Evolutionary conservation across 129 eudicot species (phyloP), one percentile per base, ranked within the genome.

Genomic region (Flaveria robusta): DNA sequence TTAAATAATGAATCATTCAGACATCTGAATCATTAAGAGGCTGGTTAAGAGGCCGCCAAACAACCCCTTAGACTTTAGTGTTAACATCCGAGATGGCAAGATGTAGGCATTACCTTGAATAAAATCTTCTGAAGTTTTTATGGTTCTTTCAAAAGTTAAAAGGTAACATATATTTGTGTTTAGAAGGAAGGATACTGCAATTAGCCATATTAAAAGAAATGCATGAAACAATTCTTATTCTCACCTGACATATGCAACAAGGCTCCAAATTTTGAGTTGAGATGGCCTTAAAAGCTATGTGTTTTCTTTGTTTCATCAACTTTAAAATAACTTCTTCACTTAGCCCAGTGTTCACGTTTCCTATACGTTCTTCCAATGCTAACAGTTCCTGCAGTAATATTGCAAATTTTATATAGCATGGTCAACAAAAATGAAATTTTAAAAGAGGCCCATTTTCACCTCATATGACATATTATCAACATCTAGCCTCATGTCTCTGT

Each of bases 391-490:
- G 81, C 62, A 68, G 77, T n/a, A n/a, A 27, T 7, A 31, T 5
- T 63, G 68, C 16, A 63, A 27, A 29, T 63, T 29, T 62, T 39
- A 66, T 39, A 11, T 68, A 46, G 47, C 15, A 18, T 14, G 16
- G 2, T 47, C 9, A 62, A 31, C 2, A 29, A 13, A 12, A 1
- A 7, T 7, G 45, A 29, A 22, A 59, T 1, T 2, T 6, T 66
- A 67, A 45, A 59, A 20, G 12, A 2, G 10, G 7, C 24, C 27
- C 27, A 24, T 59, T 34, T 23, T 79, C 85, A 91, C 97, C 97
- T 91, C 97, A 66, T 91, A 91, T 7, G 97, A 91, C 97, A 88
- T 91, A 52, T 87, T 87, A 77, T 91, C 94, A 74, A 91, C 97
- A 83, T 91, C 97, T 62, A 91, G 94, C 82, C 97, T 88, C 97